Conservation (phyloP, 176 grass and related monocot species). For the Cenchrus purpureus region DNA sequence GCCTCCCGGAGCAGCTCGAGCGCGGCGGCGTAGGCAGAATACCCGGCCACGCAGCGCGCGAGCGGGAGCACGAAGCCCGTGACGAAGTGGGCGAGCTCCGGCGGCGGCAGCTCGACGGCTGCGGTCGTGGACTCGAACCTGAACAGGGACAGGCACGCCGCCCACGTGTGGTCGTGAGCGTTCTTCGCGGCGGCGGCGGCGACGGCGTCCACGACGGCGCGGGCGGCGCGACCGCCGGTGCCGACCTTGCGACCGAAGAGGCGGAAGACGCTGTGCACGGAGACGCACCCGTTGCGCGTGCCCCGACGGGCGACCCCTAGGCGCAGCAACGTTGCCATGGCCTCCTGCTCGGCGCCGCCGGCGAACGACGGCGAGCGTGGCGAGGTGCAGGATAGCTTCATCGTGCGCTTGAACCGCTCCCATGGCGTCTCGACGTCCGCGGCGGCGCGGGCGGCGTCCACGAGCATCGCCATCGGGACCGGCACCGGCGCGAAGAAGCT, state of each 20-base stretch:
- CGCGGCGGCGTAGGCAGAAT: conserved; percentile 37
- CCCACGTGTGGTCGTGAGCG: conserved; percentile 52
- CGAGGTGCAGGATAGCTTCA: background rate
- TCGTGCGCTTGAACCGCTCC: background rate
- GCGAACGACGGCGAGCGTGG: background rate
- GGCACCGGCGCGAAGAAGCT: conserved; percentile 59
- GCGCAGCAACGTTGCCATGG: conserved; percentile 26
- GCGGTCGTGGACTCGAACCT: conserved; percentile 34
- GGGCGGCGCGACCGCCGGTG: background rate
- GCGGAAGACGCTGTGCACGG: conserved; percentile 56
- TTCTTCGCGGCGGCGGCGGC: background rate
- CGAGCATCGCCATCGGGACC: conserved; percentile 45
- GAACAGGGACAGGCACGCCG: conserved; percentile 59
- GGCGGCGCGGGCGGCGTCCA: background rate
- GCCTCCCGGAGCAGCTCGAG: conserved; percentile 57
- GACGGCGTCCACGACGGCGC: conserved; percentile 24
- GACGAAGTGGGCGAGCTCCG: conserved; percentile 50
- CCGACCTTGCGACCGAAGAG: conserved; percentile 39
- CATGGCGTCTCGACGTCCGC: background rate
- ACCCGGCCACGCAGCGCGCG: conserved; percentile 9
- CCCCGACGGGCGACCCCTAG: conserved; percentile 40
- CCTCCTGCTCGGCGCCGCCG: conserved; percentile 36
- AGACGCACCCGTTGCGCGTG: conserved; percentile 22
- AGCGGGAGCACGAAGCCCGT: conserved; percentile 35
- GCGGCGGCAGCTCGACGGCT: conserved; percentile 14